Evolutionary conservation across 805 yeast species (phyloP), one percentile per base, ranked within the genome.

Genomic region (Candida yuanshanica): DNA sequence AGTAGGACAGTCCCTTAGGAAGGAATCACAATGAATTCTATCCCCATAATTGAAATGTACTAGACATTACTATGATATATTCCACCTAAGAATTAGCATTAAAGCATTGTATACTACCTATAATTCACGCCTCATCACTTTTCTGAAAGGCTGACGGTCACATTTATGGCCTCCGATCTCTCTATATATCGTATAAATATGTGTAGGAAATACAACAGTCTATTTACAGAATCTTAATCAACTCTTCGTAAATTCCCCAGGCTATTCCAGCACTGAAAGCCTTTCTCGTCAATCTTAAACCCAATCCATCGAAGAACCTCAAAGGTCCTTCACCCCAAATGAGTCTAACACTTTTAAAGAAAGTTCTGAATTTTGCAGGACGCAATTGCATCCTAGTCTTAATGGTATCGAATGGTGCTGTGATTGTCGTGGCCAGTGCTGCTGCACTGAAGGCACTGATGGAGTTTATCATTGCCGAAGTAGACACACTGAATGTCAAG

Each of bases 181-280:
- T n/a, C n/a, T n/a, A n/a, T n/a, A n/a, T n/a, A n/a, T n/a, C n/a
- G n/a, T n/a, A n/a, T n/a, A n/a, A n/a, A n/a, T n/a, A n/a, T n/a
- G n/a, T n/a, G n/a, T n/a, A n/a, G n/a, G n/a, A n/a, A n/a, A n/a
- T n/a, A n/a, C n/a, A n/a, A n/a, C n/a, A n/a, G n/a, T n/a, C n/a
- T n/a, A 22, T 13, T 27, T 18, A 27, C 16, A 49, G 44, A 35
- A 37, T 36, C 53, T 68, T 70, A 31, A 91, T 75, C 41, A 91
- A 64, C 58, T 93, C 97, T 61, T 93, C 99, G 59, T 91, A 93
- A 20, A 93, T 81, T 44, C 96, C 87, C 99, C 99, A 93, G 37
- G 96, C 89, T 46, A 93, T 88, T 2, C 96, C 97, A 0, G 97
- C 91, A 61, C 95, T 84, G 36, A 86, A 60, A 0, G 91, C 96